A percentile compares a stretch with the other conserved stretches of the same genome.
These are phyloP conservation scores for Albugo candida DNA, from an alignment of 352 stramenopile genomes.

Conservation along the genomic window DNA sequence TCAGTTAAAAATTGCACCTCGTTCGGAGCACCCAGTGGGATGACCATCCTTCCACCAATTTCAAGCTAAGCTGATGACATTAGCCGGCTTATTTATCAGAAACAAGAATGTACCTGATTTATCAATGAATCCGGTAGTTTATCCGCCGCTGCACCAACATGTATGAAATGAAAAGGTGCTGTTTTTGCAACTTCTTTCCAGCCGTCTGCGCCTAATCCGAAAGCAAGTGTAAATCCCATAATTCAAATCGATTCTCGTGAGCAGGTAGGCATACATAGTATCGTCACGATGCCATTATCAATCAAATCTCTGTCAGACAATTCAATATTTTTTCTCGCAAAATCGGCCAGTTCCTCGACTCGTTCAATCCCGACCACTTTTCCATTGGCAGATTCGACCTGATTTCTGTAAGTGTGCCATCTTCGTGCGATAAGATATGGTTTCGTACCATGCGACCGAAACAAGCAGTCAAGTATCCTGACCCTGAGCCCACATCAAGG, in stretches of 20 bases:
- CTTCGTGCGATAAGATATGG: background rate
- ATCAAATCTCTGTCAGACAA: slow-evolving; percentile 67
- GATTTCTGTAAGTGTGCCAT: background rate
- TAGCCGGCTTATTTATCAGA: background rate
- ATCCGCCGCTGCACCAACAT: slow-evolving; percentile 88
- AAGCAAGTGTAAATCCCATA: background rate
- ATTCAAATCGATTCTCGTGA: background rate
- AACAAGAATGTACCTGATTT: slow-evolving; percentile 37
- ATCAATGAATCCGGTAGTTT: slow-evolving; percentile 77
- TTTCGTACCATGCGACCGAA: slow-evolving; percentile 69
- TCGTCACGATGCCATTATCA: slow-evolving; percentile 21
- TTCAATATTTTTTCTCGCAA: slow-evolving; percentile 69
- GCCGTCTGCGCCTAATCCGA: slow-evolving; percentile 49
- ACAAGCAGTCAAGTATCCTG: slow-evolving; percentile 88
- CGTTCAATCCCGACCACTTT: slow-evolving; percentile 85
- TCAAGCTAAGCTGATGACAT: slow-evolving; percentile 12
- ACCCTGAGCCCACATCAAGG: slow-evolving; percentile 89
- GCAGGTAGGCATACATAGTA: slow-evolving; percentile 16
- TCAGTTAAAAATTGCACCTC: slow-evolving; percentile 54
- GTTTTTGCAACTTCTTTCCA: slow-evolving; percentile 81
- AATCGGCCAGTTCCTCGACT: slow-evolving; percentile 62
- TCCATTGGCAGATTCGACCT: slow-evolving; percentile 12
- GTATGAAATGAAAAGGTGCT: slow-evolving; percentile 91
- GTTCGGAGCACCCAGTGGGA: slow-evolving; percentile 74
- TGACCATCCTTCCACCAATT: slow-evolving; percentile 79